Percentiles rank a stretch among this genome's conserved stretches.
These are phyloP conservation scores for Geosiphon pyriformis DNA, from an alignment of 192 early-diverging fungal species.

Conservation along the genomic window DNA sequence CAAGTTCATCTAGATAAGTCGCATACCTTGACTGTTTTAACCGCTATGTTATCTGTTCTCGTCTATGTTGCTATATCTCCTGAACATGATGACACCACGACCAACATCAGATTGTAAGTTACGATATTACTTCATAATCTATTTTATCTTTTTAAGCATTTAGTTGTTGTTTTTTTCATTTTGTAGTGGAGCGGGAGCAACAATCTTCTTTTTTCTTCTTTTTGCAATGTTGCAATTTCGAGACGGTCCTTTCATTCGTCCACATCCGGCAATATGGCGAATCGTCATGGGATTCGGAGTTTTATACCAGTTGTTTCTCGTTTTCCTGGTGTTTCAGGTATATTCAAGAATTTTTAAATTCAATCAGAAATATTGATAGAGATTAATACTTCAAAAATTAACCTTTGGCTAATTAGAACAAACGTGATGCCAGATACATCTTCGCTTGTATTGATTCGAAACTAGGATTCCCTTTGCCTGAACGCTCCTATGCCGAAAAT, in stretches of 20 bases:
- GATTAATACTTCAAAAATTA: not conserved
- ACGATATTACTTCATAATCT: not conserved
- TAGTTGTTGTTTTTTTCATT: not conserved
- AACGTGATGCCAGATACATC: slow-evolving; percentile 74
- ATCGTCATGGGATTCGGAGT: slow-evolving; percentile 79
- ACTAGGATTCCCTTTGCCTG: slow-evolving; percentile 78
- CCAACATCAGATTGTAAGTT: slow-evolving; percentile 45
- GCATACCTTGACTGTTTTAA: slow-evolving; percentile 49
- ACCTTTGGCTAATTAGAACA: slow-evolving; percentile 54
- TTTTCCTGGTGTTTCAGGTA: slow-evolving; percentile 89
- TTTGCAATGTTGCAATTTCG: slow-evolving; percentile 87
- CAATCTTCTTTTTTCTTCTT: slow-evolving; percentile 58
- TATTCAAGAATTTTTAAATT: not conserved
- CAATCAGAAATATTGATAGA: not conserved
- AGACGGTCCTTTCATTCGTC: slow-evolving; percentile 91
- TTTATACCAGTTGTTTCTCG: slow-evolving; percentile 82
- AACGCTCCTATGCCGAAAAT: slow-evolving; percentile 85
- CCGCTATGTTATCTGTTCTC: slow-evolving; percentile 39
- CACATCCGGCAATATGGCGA: slow-evolving; percentile 92
- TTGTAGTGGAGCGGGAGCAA: slow-evolving; percentile 41
- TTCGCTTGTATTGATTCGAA: slow-evolving; percentile 75
- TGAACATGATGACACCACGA: slow-evolving; percentile 44
- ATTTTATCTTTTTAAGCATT: not conserved
- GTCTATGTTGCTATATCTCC: slow-evolving; percentile 52
- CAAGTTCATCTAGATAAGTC: slow-evolving; percentile 40